Conservation (phyloP, 805 yeast species). For the Ogataea polymorpha region DNA sequence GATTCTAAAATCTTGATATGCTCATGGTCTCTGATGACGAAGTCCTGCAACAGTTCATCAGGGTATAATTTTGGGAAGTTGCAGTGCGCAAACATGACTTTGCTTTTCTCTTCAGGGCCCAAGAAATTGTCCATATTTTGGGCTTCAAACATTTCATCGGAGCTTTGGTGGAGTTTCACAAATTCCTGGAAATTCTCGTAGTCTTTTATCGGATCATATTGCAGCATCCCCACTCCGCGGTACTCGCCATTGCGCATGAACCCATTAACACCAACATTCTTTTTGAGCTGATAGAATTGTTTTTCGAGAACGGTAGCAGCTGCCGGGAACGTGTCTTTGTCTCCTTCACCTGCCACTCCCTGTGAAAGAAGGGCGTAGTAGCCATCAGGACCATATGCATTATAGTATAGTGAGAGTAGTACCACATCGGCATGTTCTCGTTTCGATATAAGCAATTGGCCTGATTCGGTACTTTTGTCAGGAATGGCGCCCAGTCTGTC, state of each 20-base stretch:
- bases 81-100: slow-evolving; percentile 36
- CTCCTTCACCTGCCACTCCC: slow-evolving; percentile 75
- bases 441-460: slow-evolving; percentile 59
- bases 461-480: slow-evolving; percentile 62
- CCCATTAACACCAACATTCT: slow-evolving; percentile 50
- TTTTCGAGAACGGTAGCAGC: slow-evolving; percentile 54
- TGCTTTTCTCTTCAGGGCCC: slow-evolving; percentile 17
- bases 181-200: slow-evolving; percentile 20
- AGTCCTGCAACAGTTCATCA: slow-evolving; percentile 35
- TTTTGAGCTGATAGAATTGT: slow-evolving; percentile 53
- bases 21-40: slow-evolving; percentile 11
- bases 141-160: slow-evolving; percentile 18
- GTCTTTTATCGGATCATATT: slow-evolving; percentile 44
- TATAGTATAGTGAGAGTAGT: slow-evolving; percentile 56
- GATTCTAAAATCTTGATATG: slow-evolving; percentile 16
- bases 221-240: slow-evolving; percentile 49
- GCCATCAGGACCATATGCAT: slow-evolving; percentile 56
- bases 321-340: slow-evolving; percentile 73
- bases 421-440: slow-evolving; percentile 51
- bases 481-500: slow-evolving; percentile 61
- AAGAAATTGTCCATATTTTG: slow-evolving; percentile 17
- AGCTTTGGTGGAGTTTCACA: slow-evolving; percentile 16
- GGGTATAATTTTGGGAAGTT: slow-evolving; percentile 50
- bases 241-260: slow-evolving; percentile 29
- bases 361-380: slow-evolving; percentile 57